A percentile compares a stretch with the other conserved stretches of the same genome.
Evolutionary conservation across 768 basidiomycete species (phyloP).

Genomic region (Heimioporus sp.): DNA sequence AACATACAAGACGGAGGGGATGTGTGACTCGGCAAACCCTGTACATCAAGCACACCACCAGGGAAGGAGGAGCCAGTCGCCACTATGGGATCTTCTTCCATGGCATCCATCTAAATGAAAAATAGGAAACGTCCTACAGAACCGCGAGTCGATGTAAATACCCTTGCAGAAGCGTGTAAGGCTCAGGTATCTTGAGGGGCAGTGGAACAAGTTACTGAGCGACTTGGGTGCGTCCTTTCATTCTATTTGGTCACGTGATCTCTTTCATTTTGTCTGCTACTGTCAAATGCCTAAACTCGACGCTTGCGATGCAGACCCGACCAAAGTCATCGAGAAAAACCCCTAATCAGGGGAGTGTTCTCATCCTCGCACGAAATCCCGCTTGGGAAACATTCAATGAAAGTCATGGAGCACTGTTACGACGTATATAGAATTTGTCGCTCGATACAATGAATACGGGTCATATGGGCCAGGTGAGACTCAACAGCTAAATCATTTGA

Average conservation of each 20-base stretch:
- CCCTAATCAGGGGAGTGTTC: too few species aligned
- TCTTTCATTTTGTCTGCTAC: neutral
- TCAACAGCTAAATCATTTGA: neutral
- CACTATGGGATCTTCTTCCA: constrained; percentile 34
- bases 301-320: too few species aligned
- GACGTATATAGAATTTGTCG: too few species aligned
- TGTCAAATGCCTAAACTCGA: neutral
- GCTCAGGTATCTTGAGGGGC: constrained; percentile 25
- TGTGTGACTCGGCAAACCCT: constrained; percentile 12
- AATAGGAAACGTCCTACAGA: neutral
- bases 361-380: too few species aligned
- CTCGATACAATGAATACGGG: neutral
- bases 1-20: constrained; percentile 21
- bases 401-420: too few species aligned
- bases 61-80: constrained; percentile 19
- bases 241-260: constrained; percentile 20
- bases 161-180: constrained; percentile 3
- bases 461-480: constrained; percentile 3
- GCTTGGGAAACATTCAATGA: too few species aligned
- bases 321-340: too few species aligned
- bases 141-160: neutral
- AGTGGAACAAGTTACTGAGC: constrained; percentile 9
- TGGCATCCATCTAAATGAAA: constrained; percentile 28
- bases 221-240: neutral
- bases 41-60: constrained; percentile 17